phyloP scores from a whole-genome alignment of 2,329 filamentous ascomycete species.

The Penicillium sp. region DNA sequence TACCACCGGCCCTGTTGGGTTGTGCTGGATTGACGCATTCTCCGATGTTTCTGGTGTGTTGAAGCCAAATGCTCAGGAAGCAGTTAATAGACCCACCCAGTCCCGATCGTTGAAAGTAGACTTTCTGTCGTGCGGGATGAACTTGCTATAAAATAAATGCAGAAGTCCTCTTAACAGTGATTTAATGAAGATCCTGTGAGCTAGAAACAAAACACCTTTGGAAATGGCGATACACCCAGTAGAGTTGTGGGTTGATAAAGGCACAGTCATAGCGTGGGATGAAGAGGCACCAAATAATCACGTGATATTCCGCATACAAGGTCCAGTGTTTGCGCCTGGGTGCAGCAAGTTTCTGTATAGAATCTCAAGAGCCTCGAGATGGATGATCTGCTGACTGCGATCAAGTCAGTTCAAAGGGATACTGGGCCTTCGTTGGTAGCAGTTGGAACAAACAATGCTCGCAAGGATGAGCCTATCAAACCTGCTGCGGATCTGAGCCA shows the following conservation, averaged over 20 bases:
- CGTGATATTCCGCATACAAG: conserved; percentile 25
- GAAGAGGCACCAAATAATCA: conserved; percentile 13
- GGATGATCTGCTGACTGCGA: conserved; percentile 36
- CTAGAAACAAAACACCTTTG: too few species aligned
- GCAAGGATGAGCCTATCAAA: conserved; percentile 9
- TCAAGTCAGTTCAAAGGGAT: conserved; percentile 32
- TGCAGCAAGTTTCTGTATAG: conserved; percentile 13
- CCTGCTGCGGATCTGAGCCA: conserved; percentile 12
- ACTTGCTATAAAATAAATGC: too few species aligned
- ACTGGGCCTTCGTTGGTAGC: conserved; percentile 14
- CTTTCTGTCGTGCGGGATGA: too few species aligned
- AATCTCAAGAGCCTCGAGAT: conserved; percentile 20
- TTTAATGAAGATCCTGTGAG: too few species aligned
- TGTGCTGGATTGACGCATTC: conserved; percentile 3
- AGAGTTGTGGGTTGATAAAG: too few species aligned
- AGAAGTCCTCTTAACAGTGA: too few species aligned
- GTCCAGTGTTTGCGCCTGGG: conserved; percentile 13
- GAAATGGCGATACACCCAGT: too few species aligned
- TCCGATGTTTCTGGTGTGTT: background rate
- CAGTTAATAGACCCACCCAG: conserved; percentile 1
- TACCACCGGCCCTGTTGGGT: conserved; percentile 14
- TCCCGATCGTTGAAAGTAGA: background rate
- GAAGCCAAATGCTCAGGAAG: background rate
- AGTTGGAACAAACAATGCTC: conserved; percentile 3
- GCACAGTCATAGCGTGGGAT: conserved; percentile 9